Base-by-base conservation (phyloP, 2,329 filamentous ascomycete genomes). In the Venturia nashicola region DNA sequence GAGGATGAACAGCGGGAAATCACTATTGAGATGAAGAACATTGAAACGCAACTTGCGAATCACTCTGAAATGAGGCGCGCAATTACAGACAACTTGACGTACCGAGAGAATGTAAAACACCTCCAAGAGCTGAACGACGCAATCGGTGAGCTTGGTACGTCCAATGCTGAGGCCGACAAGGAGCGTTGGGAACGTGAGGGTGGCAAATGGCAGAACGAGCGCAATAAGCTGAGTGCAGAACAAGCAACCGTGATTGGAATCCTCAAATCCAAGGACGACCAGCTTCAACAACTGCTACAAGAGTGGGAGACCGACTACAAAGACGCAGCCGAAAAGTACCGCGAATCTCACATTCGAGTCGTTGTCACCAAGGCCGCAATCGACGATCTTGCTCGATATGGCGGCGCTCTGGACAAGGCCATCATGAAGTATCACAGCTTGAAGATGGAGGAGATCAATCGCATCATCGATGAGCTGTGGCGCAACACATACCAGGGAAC, bases 381-480 rank as follows among this genome's bases (percentile, higher is more conserved):
- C 63, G 91, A 96, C 65, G 94, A 99, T 72, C 79, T 99, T 43
- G 88, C 83, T 7, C 88, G 90, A 48, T 97, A 96, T 72, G 82
- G 85, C 54, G 82, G 84, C 11, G 94, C 94, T 8, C 82, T 99
- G 14, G 93, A 97, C 78, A 91, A 94, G 72, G 95, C 94, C 59
- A 95, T 99, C 71, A 97, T 99, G 90, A 90, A 90, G 71, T 99
- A 93, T 72, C 94, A 99, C 77, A 83, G 87, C 39, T 79, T 96
- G 72, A 99, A 99, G 80, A 99, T 99, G 94, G 90, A 94, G 69
- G 92, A 99, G 74, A 93, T 99, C 74, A 99, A 99, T 76, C 84
- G 86, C 64, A 97, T 97, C 74, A 88, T 95, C 61, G 90, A 89
- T 67, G 94, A 99, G 74, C 83, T 99, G n/a, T 99, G 94, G 94